Evolutionary conservation across 2,329 filamentous ascomycete species (phyloP).

Genomic region (Myriosclerotinia curreyana): DNA sequence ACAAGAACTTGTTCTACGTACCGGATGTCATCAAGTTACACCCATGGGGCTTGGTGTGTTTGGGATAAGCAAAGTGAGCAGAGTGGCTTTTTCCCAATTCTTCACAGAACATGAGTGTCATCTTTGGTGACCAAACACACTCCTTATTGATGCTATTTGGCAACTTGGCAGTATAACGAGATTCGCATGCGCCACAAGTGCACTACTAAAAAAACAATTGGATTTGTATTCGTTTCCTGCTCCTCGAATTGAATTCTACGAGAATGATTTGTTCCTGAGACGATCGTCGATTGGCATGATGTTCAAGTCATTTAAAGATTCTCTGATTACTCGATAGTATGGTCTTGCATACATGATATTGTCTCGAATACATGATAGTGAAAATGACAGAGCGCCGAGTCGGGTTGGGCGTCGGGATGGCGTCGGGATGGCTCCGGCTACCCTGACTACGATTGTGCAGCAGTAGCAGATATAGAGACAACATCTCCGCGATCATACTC

Average conservation of each 20-base stretch:
- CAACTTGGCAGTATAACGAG: neutral
- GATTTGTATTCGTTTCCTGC: neutral
- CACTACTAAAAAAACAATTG: neutral
- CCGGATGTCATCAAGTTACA: conserved; percentile 6
- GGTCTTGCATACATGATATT: neutral
- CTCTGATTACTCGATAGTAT: neutral
- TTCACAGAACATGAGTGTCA: neutral
- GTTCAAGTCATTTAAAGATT: neutral
- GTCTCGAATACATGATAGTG: neutral
- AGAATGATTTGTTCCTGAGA: conserved; percentile 4
- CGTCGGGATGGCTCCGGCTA: neutral
- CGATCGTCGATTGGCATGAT: neutral
- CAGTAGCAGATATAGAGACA: neutral
- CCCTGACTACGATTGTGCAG: neutral
- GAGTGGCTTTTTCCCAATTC: neutral
- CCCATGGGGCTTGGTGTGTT: neutral
- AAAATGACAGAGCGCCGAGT: neutral
- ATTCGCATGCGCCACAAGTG: neutral
- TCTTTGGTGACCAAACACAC: conserved; percentile 2
- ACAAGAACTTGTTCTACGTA: neutral
- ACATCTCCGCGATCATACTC: neutral
- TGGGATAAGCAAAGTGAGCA: neutral
- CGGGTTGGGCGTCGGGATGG: neutral
- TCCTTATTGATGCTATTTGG: neutral
- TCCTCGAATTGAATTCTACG: neutral